Evolutionary conservation across 169 alveolate genomes (phyloP).

Genomic region (Cryptosporidium sp.): DNA sequence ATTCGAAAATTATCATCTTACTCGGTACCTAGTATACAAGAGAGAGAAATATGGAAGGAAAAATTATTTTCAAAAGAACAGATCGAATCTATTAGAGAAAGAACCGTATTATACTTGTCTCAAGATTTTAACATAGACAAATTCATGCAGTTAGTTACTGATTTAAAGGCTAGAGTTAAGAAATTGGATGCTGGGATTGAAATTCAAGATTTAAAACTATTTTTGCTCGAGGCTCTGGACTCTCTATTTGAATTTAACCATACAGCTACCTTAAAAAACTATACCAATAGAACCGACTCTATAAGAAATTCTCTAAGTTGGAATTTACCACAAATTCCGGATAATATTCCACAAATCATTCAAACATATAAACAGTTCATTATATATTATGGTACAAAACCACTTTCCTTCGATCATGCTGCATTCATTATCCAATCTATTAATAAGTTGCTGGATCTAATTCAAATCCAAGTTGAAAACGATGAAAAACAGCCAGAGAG

Average conservation of each 20-base stretch:
- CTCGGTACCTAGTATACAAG: slow-evolving; percentile 2
- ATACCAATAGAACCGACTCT: background rate
- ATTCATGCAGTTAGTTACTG: background rate
- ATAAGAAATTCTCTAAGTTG: background rate
- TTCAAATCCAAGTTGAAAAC: slow-evolving; percentile 24
- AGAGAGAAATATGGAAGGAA: slow-evolving; percentile 52
- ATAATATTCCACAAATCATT: background rate
- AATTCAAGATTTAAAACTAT: background rate
- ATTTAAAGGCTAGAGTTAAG: background rate
- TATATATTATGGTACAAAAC: background rate
- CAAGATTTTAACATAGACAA: background rate
- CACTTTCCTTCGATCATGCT: background rate
- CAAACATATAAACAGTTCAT: slow-evolving; percentile 1
- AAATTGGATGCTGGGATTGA: background rate
- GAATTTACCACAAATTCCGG: background rate
- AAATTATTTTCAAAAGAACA: slow-evolving; percentile 11
- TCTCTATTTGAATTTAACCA: background rate
- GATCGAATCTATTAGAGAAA: slow-evolving; percentile 4
- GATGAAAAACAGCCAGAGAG: background rate
- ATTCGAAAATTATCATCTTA: background rate
- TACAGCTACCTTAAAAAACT: background rate
- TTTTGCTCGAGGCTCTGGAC: slow-evolving; percentile 18
- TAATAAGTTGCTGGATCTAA: slow-evolving; percentile 25
- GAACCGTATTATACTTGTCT: background rate
- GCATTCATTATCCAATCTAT: background rate